phyloP scores from a whole-genome alignment of 345 rosid genomes.

The Fremontodendron californicum region DNA sequence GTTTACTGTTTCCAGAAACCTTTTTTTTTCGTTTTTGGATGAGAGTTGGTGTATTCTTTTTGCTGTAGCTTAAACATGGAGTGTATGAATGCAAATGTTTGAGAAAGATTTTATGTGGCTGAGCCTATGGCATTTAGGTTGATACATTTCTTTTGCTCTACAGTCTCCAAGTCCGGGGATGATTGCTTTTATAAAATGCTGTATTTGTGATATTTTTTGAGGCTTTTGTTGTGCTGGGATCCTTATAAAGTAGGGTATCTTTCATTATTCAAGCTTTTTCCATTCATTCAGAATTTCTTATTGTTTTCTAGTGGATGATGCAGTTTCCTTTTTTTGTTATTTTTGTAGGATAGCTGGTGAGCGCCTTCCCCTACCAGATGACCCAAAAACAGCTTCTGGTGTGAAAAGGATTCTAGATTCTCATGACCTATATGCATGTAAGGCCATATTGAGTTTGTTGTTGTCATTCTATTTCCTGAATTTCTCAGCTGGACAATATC shows the following conservation, averaged over 20 bases:
- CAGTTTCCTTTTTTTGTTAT: background rate
- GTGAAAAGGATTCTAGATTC: slow-evolving; percentile 22
- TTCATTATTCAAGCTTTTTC: background rate
- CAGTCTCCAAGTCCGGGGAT: background rate
- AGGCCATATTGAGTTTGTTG: slow-evolving; percentile 19
- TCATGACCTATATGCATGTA: slow-evolving; percentile 24
- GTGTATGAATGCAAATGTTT: background rate
- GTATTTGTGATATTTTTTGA: background rate
- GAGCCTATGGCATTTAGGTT: background rate
- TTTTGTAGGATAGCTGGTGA: slow-evolving; percentile 39
- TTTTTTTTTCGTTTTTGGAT: background rate
- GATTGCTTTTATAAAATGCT: background rate
- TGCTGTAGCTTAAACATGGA: background rate
- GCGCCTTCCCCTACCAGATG: slow-evolving; percentile 20
- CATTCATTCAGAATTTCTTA: background rate
- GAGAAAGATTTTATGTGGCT: background rate
- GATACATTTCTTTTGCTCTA: background rate
- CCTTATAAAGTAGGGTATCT: background rate
- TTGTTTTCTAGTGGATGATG: background rate
- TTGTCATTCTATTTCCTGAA: slow-evolving; percentile 10
- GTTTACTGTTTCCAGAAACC: background rate
- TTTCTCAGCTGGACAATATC: background rate
- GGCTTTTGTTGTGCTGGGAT: background rate
- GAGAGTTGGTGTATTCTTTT: background rate
- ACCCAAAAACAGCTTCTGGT: slow-evolving; percentile 28